Evolutionary conservation across 106 monocot species (phyloP).

Genomic region (Dendrobium catenatum): DNA sequence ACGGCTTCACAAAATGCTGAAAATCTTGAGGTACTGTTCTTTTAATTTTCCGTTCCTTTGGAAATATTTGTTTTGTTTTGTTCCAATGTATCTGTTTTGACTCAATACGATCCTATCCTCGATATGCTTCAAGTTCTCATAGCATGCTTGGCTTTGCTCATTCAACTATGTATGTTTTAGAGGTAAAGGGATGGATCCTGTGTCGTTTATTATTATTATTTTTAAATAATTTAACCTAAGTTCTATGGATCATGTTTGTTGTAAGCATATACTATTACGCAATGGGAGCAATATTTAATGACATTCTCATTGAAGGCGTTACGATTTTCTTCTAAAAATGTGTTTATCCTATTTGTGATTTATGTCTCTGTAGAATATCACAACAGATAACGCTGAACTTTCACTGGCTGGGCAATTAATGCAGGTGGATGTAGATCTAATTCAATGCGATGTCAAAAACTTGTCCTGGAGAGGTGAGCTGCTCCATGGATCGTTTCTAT

Average conservation of each 20-base stretch:
- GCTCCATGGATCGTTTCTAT: neutral
- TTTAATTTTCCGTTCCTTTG: neutral
- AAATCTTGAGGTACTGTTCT: slow-evolving; percentile 67
- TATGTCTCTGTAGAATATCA: neutral
- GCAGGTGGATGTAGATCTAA: slow-evolving; percentile 79
- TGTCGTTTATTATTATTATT: too few relatives aligned
- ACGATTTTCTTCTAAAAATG: neutral
- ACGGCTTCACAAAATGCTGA: slow-evolving; percentile 74
- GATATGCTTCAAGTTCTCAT: neutral
- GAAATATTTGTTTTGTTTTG: slow-evolving; percentile 1
- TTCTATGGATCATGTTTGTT: neutral
- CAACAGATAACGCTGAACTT: neutral
- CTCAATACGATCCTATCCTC: neutral
- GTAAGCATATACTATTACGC: neutral
- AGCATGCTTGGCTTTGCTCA: neutral
- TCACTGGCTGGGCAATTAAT: slow-evolving; percentile 2
- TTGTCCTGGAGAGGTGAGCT: slow-evolving; percentile 59
- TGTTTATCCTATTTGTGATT: neutral
- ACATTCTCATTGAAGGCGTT: neutral
- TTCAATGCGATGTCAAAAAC: slow-evolving; percentile 58
- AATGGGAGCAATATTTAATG: neutral
- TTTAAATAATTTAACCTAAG: neutral
- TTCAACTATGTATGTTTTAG: neutral
- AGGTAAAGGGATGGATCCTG: neutral
- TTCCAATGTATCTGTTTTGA: neutral